Conservation (phyloP, 352 stramenopile species). For the Phytophthora hibernalis region DNA sequence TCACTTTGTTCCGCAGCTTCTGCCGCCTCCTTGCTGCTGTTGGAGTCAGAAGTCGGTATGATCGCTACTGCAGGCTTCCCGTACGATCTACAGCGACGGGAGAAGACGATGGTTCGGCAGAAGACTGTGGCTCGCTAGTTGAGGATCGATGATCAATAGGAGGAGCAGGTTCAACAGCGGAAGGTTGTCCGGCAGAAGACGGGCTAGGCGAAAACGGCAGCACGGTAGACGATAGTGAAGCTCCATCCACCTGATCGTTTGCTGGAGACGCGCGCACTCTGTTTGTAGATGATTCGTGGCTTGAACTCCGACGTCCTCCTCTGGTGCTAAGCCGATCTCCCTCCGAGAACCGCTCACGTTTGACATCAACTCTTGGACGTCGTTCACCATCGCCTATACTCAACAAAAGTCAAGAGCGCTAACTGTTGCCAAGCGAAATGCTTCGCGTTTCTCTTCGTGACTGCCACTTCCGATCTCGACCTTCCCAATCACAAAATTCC, state of each 20-base stretch:
- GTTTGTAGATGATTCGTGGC: slow-evolving; percentile 14
- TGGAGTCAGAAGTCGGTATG: slow-evolving; percentile 16
- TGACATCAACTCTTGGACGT: slow-evolving; percentile 16
- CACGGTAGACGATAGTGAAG: neutral
- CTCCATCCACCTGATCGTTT: slow-evolving; percentile 6
- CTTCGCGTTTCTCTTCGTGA: slow-evolving; percentile 56
- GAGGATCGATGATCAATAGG: neutral
- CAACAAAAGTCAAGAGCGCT: slow-evolving; percentile 58
- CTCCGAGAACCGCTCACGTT: slow-evolving; percentile 6
- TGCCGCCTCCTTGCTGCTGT: slow-evolving; percentile 8
- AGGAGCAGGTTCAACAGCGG: neutral
- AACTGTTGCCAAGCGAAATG: slow-evolving; percentile 51
- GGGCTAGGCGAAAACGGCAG: neutral
- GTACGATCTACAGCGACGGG: slow-evolving; percentile 14
- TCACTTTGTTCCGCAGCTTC: slow-evolving; percentile 30
- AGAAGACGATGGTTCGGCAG: slow-evolving; percentile 23
- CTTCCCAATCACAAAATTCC: slow-evolving; percentile 65
- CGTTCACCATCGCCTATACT: slow-evolving; percentile 12
- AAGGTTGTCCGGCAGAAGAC: neutral
- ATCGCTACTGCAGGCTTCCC: slow-evolving; percentile 3
- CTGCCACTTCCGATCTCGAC: slow-evolving; percentile 78
- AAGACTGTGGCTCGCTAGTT: slow-evolving; percentile 14
- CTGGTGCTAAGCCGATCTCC: slow-evolving; percentile 1
- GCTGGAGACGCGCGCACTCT: slow-evolving; percentile 2
- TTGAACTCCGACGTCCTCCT: slow-evolving; percentile 21